Base-by-base conservation (phyloP, 176 grass and related monocot genomes). In the Paspalum vaginatum region DNA sequence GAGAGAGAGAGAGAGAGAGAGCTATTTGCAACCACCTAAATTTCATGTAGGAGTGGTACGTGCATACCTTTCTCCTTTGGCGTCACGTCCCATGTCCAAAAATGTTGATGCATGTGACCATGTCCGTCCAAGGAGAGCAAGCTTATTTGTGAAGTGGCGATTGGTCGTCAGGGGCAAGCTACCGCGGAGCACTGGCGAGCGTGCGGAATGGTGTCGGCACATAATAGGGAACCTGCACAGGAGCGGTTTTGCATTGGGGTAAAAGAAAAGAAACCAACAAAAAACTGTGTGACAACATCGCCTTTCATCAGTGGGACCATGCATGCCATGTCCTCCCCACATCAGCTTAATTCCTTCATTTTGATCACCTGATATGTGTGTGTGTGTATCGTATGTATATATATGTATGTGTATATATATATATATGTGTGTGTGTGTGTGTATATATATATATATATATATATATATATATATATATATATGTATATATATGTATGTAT, bases 201-300 rank as follows among this genome's bases (percentile, higher is more conserved):
- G 80, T 65, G 66, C 67, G 21, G 21, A 47, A 16, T 54, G 48
- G 68, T 81, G 82, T 77, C 77, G 82, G 82, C 58, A 82, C 87
- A 85, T 72, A 85, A 77, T 45, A 81, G 62, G 64, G 77, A 76
- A 77, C 40, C 55, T 70, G 27, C 21, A 44, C 72, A 77, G 61
- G 70, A 49, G 17, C 49, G 79, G 24, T 8, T 12, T 10, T 37
- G 15, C 14, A 54, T 70, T 13, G 20, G 42, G 17, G 68, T 52
- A 63, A 66, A 37, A 26, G 9, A 63, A 45, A 80, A 69, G 39
- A 16, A 46, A n/a, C 52, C 62, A 80, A 63, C 32, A 46, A 43
- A 46, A 43, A 51, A 21, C 40, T 55, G 21, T 70, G 46, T 44
- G 54, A 32, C 32, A 32, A 32, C n/a, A n/a, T n/a, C n/a, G n/a